Percentiles rank a stretch among this genome's conserved stretches.
These are phyloP conservation scores for Stramenopiles sp. DNA, from an alignment of 352 stramenopile species.

Conservation along the genomic window DNA sequence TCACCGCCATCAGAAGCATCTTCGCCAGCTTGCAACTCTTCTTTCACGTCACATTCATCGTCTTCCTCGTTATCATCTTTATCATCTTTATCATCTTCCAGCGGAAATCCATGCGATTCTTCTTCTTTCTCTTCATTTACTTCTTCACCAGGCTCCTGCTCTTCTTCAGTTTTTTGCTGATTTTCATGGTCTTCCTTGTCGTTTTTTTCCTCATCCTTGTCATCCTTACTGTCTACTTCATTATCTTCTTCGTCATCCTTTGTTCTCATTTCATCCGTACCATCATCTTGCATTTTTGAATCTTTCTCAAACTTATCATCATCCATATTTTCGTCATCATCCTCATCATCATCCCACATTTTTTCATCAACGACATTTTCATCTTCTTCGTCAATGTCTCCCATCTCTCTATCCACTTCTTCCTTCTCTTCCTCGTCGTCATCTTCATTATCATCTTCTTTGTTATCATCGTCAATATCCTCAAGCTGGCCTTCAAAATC, in stretches of 20 bases:
- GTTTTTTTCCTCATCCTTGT: conserved; percentile 25
- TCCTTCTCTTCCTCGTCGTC: conserved; percentile 60
- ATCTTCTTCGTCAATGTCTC: conserved; percentile 77
- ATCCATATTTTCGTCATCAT: conserved; percentile 39
- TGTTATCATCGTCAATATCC: conserved; percentile 57
- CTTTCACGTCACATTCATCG: conserved; percentile 17
- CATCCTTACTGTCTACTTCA: conserved; percentile 21
- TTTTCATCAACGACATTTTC: conserved; percentile 99
- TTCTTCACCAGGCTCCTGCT: conserved; percentile 16
- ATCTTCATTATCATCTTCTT: conserved; percentile 28
- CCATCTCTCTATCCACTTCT: conserved; percentile 97
- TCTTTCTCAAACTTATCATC: conserved; percentile 71
- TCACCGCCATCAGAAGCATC: conserved; percentile 30
- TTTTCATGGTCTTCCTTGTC: conserved; percentile 21
- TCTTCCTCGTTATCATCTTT: conserved; percentile 15
- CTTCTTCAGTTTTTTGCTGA: neutral
- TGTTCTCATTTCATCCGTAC: neutral
- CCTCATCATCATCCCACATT: conserved; percentile 79
- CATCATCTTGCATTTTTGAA: conserved; percentile 29
- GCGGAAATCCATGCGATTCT: conserved; percentile 33
- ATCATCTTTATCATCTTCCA: conserved; percentile 20
- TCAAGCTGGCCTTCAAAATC: conserved; percentile 99
- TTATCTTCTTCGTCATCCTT: conserved; percentile 16
- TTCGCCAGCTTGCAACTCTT: conserved; percentile 28
- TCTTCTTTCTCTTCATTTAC: conserved; percentile 36